Conservation (phyloP, 805 yeast species). For the Candida easanensis region DNA sequence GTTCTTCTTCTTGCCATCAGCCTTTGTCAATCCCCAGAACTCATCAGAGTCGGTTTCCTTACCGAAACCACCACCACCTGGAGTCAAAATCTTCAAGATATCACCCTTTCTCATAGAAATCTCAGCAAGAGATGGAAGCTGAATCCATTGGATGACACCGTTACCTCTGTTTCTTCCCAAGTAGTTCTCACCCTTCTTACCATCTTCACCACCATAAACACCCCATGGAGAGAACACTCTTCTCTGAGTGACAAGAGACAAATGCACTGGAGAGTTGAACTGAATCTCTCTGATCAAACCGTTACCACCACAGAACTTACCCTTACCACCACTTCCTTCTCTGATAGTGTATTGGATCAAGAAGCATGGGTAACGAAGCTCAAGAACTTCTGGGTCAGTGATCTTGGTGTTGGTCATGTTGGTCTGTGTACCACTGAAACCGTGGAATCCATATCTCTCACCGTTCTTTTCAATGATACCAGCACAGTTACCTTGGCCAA, state of each 20-base stretch:
- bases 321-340: conserved; percentile 46
- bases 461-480: conserved; percentile 60
- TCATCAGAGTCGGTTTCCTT: conserved; percentile 26
- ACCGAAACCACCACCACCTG: conserved; percentile 49
- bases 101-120: conserved; percentile 38
- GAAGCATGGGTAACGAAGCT: conserved; percentile 49
- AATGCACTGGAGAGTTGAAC: conserved; percentile 39
- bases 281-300: conserved; percentile 50
- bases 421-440: conserved; percentile 52
- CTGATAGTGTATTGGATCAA: conserved; percentile 44
- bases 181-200: conserved; percentile 45
- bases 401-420: conserved; percentile 54
- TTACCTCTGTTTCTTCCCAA: conserved; percentile 33
- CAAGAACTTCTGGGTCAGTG: conserved; percentile 54
- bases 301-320: conserved; percentile 48
- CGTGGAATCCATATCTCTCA: conserved; percentile 57
- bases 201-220: conserved; percentile 50
- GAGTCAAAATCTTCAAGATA: conserved; percentile 36
- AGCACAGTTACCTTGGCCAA: conserved; percentile 56
- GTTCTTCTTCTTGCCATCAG: not conserved
- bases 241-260: conserved; percentile 48
- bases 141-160: conserved; percentile 33
- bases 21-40: conserved; percentile 23
- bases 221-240: conserved; percentile 55
- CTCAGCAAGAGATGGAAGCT: conserved; percentile 32